These are phyloP conservation scores for Lunularia cruciata DNA, from an alignment of 225 moss, liverwort and hornwort genomes.

Conservation along the genomic window DNA sequence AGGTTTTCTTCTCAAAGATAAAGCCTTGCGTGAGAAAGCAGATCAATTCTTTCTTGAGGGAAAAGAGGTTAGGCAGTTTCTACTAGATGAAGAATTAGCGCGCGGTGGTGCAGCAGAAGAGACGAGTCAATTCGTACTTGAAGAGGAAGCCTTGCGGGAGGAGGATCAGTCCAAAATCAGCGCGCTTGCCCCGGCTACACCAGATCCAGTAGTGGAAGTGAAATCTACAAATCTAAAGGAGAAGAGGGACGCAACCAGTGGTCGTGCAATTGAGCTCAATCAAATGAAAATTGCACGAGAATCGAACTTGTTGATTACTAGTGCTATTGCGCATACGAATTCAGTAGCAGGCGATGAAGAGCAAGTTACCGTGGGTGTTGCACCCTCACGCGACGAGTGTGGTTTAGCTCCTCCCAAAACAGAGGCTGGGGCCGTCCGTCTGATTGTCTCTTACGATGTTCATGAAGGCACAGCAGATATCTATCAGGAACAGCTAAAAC, in stretches of 20 bases:
- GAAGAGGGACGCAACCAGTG: background rate
- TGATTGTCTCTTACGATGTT: background rate
- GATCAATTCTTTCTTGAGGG: too few species aligned
- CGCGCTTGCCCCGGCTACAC: constrained; percentile 24
- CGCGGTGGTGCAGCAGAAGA: background rate
- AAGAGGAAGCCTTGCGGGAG: constrained; percentile 1
- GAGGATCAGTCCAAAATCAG: constrained; percentile 27
- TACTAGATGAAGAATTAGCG: background rate
- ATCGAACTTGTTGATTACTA: background rate
- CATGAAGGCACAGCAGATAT: background rate
- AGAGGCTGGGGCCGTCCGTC: background rate
- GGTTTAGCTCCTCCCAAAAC: background rate
- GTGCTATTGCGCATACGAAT: background rate
- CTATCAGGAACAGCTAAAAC: background rate
- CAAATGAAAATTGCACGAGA: background rate
- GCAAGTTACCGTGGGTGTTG: background rate
- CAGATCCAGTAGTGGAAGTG: constrained; percentile 31
- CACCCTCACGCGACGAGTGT: background rate
- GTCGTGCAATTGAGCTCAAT: background rate
- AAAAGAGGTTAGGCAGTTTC: constrained; percentile 1
- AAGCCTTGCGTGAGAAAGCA: background rate
- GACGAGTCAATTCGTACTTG: background rate
- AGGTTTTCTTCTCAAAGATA: too few species aligned
- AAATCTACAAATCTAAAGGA: constrained; percentile 7
- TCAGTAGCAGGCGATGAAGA: background rate